phyloP scores from a whole-genome alignment of 2,329 filamentous ascomycete genomes.

The Colletotrichum spaethianum region DNA sequence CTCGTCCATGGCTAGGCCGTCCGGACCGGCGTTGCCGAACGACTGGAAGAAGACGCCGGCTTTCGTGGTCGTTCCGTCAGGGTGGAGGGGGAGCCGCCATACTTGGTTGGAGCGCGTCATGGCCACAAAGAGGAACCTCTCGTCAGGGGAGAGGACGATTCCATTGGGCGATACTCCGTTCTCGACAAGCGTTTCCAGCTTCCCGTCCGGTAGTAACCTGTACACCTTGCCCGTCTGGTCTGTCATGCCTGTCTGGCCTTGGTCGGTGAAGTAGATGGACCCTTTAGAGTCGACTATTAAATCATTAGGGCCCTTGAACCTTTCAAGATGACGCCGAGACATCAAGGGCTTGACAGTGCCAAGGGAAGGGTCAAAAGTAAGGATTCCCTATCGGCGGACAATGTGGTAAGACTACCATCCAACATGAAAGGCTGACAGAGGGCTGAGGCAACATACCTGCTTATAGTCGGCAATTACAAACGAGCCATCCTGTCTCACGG shows the following conservation, averaged over 20 bases:
- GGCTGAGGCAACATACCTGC: slow-evolving; percentile 47
- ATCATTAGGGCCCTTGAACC: slow-evolving; percentile 61
- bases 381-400: slow-evolving; percentile 50
- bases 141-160: slow-evolving; percentile 54
- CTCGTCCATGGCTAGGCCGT: slow-evolving; percentile 56
- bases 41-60: slow-evolving; percentile 56
- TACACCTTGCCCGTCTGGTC: slow-evolving; percentile 58
- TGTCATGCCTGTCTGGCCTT: slow-evolving; percentile 59
- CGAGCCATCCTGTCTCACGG: slow-evolving; percentile 50
- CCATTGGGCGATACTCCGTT: slow-evolving; percentile 58
- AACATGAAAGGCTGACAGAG: not conserved
- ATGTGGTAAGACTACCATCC: not conserved
- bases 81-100: slow-evolving; percentile 56
- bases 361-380: slow-evolving; percentile 51
- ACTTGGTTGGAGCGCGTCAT: slow-evolving; percentile 58
- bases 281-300: slow-evolving; percentile 54
- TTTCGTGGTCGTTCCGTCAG: slow-evolving; percentile 56
- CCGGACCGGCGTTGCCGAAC: slow-evolving; percentile 57
- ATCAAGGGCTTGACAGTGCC: slow-evolving; percentile 49
- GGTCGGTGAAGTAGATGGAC: slow-evolving; percentile 60
- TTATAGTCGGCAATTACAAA: slow-evolving; percentile 59
- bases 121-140: slow-evolving; percentile 56
- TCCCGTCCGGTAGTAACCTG: slow-evolving; percentile 51
- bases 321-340: slow-evolving; percentile 55
- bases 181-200: slow-evolving; percentile 53